Evolutionary conservation across 495 filamentous ascomycete genomes (phyloP).

Genomic region (Penicillium lagena): DNA sequence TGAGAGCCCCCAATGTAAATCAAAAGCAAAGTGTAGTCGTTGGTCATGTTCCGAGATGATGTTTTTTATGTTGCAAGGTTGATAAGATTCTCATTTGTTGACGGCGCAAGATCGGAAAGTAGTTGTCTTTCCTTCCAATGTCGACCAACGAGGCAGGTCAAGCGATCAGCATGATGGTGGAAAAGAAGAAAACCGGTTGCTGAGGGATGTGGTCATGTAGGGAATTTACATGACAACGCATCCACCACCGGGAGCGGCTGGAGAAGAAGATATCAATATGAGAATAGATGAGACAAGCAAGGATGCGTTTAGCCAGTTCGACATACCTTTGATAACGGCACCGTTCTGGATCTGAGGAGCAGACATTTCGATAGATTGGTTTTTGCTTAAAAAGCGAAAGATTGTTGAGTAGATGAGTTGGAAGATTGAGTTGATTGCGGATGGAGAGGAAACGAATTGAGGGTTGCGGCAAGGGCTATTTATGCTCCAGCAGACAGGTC

Average conservation of each 20-base stretch:
- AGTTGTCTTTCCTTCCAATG: neutral
- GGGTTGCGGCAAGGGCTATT: neutral
- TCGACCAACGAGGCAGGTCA: neutral
- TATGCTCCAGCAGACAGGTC: conserved; percentile 1
- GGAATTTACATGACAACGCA: conserved; percentile 33
- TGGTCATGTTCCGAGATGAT: neutral
- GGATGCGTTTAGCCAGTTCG: neutral
- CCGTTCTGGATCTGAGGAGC: conserved; percentile 21
- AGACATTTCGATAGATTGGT: conserved; percentile 30
- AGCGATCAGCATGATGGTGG: neutral
- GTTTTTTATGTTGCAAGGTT: neutral
- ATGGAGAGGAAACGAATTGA: conserved; percentile 9
- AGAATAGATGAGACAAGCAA: neutral
- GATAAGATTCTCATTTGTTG: neutral
- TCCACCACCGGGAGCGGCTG: conserved; percentile 30
- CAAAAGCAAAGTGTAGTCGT: neutral
- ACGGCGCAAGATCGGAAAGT: neutral
- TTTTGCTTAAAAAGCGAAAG: conserved; percentile 19
- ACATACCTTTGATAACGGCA: conserved; percentile 26
- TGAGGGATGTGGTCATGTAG: neutral
- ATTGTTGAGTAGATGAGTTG: conserved; percentile 8
- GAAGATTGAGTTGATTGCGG: conserved; percentile 8
- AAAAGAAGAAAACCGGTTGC: neutral
- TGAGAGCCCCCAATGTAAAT: neutral
- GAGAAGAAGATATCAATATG: conserved; percentile 9